Base-by-base conservation (phyloP, 1,139 yeast species). In the Yamadazyma diddensiae region DNA sequence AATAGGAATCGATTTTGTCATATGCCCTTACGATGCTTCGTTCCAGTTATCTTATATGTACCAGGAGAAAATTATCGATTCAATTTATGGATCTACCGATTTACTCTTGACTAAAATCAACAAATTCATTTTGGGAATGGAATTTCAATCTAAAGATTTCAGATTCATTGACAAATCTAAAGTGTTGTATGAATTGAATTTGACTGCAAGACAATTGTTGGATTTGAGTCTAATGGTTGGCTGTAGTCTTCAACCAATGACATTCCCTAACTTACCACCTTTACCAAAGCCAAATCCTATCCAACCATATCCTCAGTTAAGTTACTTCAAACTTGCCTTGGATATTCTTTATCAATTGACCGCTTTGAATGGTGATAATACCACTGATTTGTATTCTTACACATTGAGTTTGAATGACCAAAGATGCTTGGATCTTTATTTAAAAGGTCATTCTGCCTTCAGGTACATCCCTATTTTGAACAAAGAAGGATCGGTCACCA, bases 11-110 rank as follows among this genome's bases (percentile, higher is more conserved):
- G 83, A 80, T 41, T 90, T 75, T 51, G 57, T 87, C 39, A 76
- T 88, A 12, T 83, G 95, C 20, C 98, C 98, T 2, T 88, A 81
- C 51, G 73, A 80, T 35, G 78, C 97, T 0, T 79, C 88, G 55
- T 77, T 84, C 34, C 97, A 92, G 57, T 66, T 92, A 46, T 77
- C 86, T 7, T 87, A 86, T 49, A 62, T 90, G 48, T 65, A 73
- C 42, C 72, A 70, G 34, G 69, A 62, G 30, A 68, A 64, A 3
- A 57, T 70, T 26, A 74, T 90, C 35, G 94, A 90, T 55, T 79
- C 85, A 1, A 76, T 90, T 23, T 87, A 79, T 55, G 95, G 95
- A 1, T 83, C 96, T 7, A 80, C 90, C 2, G 97, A 92, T 48
- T 69, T 80, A 29, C 62, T 90, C 30, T 64, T 90, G 52, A 67